Conservation (phyloP, 148 eudicot genomes). For the Polygonum maritimum region DNA sequence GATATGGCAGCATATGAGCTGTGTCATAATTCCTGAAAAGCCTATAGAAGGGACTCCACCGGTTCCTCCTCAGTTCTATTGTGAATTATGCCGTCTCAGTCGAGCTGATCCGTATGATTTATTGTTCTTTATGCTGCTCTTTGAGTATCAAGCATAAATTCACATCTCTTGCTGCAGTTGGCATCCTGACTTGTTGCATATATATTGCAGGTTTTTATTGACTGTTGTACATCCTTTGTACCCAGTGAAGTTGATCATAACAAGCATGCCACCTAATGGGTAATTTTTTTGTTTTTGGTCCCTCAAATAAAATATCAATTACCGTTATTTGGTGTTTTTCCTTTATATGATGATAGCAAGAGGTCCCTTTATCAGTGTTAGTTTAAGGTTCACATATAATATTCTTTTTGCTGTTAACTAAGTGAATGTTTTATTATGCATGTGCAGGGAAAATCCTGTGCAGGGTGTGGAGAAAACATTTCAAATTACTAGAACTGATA, state of each 20-base stretch:
- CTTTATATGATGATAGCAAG: neutral
- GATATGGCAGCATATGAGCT: constrained; percentile 60
- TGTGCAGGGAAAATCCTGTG: constrained; percentile 35
- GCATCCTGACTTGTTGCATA: neutral
- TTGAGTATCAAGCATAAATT: no score
- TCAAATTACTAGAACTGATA: constrained; percentile 51
- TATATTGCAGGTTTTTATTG: constrained; percentile 44
- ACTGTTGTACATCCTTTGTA: constrained; percentile 32
- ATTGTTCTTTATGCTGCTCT: neutral
- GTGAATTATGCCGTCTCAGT: constrained; percentile 65
- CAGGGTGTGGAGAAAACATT: constrained; percentile 52
- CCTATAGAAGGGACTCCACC: constrained; percentile 43
- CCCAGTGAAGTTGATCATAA: constrained; percentile 42
- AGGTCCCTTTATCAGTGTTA: neutral
- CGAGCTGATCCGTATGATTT: constrained; percentile 73
- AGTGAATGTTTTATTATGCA: neutral
- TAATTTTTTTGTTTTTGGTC: constrained; percentile 15
- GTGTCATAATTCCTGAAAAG: constrained; percentile 60
- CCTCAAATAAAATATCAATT: neutral
- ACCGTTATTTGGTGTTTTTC: neutral
- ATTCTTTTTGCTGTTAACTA: neutral
- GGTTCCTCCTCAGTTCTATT: constrained; percentile 43
- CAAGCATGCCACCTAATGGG: constrained; percentile 43
- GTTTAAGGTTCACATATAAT: neutral
- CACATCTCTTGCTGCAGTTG: neutral